phyloP scores from a whole-genome alignment of 129 eudicot genomes.

The Ambrosia trifida region DNA sequence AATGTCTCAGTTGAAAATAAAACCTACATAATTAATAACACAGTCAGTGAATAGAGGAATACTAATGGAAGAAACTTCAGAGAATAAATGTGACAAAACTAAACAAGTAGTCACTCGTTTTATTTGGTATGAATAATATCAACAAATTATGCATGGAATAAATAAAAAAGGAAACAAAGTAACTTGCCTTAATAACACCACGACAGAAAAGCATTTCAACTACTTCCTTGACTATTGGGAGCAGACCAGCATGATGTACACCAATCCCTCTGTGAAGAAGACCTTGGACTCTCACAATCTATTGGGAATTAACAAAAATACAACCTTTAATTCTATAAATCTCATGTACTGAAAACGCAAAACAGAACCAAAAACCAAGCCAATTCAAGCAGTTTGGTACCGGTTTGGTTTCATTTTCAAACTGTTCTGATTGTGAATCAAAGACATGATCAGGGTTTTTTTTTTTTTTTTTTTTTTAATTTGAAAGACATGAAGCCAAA shows the following conservation, averaged over 20 bases:
- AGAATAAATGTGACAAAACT: background rate
- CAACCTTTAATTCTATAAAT: conserved; percentile 6
- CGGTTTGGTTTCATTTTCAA: background rate
- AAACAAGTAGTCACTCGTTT: background rate
- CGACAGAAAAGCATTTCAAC: conserved; percentile 99
- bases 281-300: conserved; percentile 92
- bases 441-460: background rate
- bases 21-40: conserved; percentile 44
- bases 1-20: conserved; percentile 96
- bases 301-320: conserved; percentile 20
- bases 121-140: background rate
- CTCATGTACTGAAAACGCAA: background rate
- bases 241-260: conserved; percentile 98
- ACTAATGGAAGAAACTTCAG: conserved; percentile 8
- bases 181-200: conserved; percentile 84
- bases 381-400: background rate
- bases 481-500: conserved; percentile 1
- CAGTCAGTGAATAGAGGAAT: background rate
- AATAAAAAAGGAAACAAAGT: background rate
- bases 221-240: conserved; percentile 98
- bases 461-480: background rate
- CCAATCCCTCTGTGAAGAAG: conserved; percentile 97
- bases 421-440: background rate
- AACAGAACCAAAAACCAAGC: too few species aligned
- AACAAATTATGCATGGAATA: background rate